Base-by-base conservation (phyloP, 768 basidiomycete species). In the Crepidotus variabilis region DNA sequence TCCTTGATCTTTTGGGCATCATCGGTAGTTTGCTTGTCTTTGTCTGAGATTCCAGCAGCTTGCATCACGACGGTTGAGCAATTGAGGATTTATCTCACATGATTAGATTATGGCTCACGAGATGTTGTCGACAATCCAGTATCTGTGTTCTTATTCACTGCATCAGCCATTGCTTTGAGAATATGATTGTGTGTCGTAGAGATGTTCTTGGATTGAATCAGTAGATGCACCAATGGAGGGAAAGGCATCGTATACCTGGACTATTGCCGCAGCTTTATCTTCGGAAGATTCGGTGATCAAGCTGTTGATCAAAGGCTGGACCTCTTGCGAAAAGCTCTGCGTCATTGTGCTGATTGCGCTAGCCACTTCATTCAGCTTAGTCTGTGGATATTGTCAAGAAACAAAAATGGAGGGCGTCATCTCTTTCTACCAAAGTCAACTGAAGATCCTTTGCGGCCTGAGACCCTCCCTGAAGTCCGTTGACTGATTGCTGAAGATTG, bases 1-100 rank as follows among this genome's bases (percentile, higher is more conserved):
- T 52, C 50, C 33, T 47, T 47, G 36, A 52, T 52, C 16, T 49
- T 50, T 36, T 34, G 39, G 18, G 39, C 39, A 43, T 43, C 39
- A 43, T 43, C 39, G 39, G 39, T 11, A 11, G 39, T 20, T 11
- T 43, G 13, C 39, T 43, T 43, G 39, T 43, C 39, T 14, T 43
- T 43, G 39, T 43, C 18, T 5, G 39, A 11, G 5, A 4, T 11
- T 43, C 13, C 39, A 43, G 39, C 39, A 4, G 39, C 39, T 36
- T 16, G 39, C 4, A 43, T 16, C 14, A 43, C 8, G 28, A n/a
- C 28, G 39, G 18, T 43, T 43, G 3, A 14, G 18, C n/a, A n/a
- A n/a, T n/a, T n/a, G 11, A 14, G 13, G 13, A 20, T 43, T 43
- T 16, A 43, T 43, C 14, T 43, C 39, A 43, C 39, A 20, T 3